phyloP scores from a whole-genome alignment of 768 basidiomycete genomes.

The Tephrocybe rancida region DNA sequence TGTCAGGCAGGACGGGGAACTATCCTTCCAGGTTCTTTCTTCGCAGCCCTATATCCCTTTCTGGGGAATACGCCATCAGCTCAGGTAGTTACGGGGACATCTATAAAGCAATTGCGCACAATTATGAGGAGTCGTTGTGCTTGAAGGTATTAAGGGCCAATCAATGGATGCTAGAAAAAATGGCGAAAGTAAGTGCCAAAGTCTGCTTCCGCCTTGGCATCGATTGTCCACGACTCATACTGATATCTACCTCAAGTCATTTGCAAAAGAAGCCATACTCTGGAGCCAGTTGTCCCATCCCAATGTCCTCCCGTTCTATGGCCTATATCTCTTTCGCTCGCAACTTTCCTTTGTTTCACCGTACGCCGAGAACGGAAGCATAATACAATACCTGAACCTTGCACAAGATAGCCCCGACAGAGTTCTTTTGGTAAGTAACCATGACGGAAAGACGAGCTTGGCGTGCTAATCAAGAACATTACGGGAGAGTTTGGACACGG shows the following conservation, averaged over 20 bases:
- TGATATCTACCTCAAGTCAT: neutral
- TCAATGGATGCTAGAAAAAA: neutral
- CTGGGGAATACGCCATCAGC: neutral
- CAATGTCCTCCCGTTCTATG: slow-evolving; percentile 7
- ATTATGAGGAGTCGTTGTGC: neutral
- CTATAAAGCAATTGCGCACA: neutral
- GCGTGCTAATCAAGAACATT: too few species aligned
- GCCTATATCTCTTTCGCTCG: neutral
- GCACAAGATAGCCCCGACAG: slow-evolving; percentile 10
- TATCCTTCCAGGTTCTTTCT: neutral
- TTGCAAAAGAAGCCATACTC: neutral
- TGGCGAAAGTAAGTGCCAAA: neutral
- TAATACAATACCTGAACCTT: neutral
- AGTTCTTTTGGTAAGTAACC: neutral
- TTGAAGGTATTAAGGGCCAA: neutral
- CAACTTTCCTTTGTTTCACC: neutral
- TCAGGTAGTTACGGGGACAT: neutral
- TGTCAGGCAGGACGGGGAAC: neutral
- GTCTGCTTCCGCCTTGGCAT: neutral
- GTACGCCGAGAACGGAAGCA: neutral
- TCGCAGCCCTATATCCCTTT: neutral
- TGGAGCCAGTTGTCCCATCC: slow-evolving; percentile 1
- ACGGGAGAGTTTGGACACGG: slow-evolving; percentile 16
- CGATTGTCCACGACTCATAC: neutral
- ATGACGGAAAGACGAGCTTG: too few species aligned